Percentiles rank a stretch among this genome's conserved stretches.
Evolutionary conservation across 352 stramenopile genomes (phyloP).

Genomic region (Phytopythium cucurbitacearum): DNA sequence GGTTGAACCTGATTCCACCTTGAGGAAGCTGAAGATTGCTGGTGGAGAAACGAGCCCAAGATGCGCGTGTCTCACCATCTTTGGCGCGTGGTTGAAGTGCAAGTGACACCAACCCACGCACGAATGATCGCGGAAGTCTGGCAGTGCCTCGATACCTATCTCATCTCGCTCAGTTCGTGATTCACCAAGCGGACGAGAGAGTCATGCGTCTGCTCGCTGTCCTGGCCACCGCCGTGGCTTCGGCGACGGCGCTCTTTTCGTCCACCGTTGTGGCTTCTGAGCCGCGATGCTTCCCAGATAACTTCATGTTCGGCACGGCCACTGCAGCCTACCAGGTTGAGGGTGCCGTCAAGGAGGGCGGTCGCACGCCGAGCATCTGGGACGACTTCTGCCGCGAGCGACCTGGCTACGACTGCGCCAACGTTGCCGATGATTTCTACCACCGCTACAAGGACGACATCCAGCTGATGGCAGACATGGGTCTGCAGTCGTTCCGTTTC

Average conservation of each 20-base stretch:
- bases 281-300: constrained; percentile 24
- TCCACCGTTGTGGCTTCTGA: constrained; percentile 1
- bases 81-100: too few relatives aligned
- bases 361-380: constrained; percentile 86
- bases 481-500: constrained; percentile 84
- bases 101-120: too few relatives aligned
- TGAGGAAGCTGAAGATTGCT: too few relatives aligned
- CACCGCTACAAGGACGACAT: constrained; percentile 83
- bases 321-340: constrained; percentile 90
- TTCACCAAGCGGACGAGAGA: too few relatives aligned
- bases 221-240: too few relatives aligned
- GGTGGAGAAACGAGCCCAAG: too few relatives aligned
- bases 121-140: too few relatives aligned
- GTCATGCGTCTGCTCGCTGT: too few relatives aligned
- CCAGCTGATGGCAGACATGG: constrained; percentile 77
- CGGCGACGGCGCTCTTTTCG: constrained; percentile 1
- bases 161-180: too few relatives aligned
- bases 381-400: constrained; percentile 80
- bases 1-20: too few relatives aligned
- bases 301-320: constrained; percentile 77
- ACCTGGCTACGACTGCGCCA: constrained; percentile 61
- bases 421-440: constrained; percentile 89
- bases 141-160: too few relatives aligned
- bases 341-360: constrained; percentile 66
- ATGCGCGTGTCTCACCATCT: too few relatives aligned